Base-by-base conservation (phyloP, 225 moss, liverwort and hornwort species). In the Polytrichum formosum region DNA sequence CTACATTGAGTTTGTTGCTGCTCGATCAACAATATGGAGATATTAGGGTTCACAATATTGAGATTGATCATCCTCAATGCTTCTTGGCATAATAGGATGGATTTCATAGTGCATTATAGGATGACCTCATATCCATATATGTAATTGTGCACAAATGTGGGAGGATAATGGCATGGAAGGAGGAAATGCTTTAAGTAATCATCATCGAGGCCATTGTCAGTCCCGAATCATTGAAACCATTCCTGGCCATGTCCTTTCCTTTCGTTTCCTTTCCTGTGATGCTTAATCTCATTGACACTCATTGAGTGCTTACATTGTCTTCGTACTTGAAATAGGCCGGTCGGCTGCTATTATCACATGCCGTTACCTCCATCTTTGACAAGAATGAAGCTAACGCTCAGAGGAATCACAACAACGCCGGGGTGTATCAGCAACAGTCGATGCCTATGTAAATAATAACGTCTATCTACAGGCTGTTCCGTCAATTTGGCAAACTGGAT, bases 271-370 rank as follows among this genome's bases (percentile, higher is more conserved):
- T 59, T 59, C 21, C 9, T 59, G 21, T 20, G 59, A n/a, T 20
- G n/a, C 59, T 22, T 6, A 59, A 59, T 6, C 23, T 20, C 59
- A n/a, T 59, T 59, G 23, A 59, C 59, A n/a, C 56, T 18, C 46
- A 46, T 46, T 46, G 46, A 13, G 54, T 61, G 69, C 82, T 72
- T 82, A 91, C 94, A 33, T 85, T 89, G 69, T 95, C 26, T 21
- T 89, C 87, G 28, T 55, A 64, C 33, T 94, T 94, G 20, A 94
- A 75, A 70, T 85, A 87, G 2, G 80, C 83, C 7, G 90, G 90
- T 6, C 84, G 82, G 54, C 69, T 76, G 19, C 20, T 46, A 4
- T 55, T 66, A 22, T 79, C 79, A 29, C 78, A 75, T 77, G 67
- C 26, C 5, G 72, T 63, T 6, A 84, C 77, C 64, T 87, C 81